Percentiles rank a stretch among this genome's conserved stretches.
These are phyloP conservation scores for Tieghemostelium lacteum DNA, from an alignment of 78 protist genomes.

Conservation along the genomic window DNA sequence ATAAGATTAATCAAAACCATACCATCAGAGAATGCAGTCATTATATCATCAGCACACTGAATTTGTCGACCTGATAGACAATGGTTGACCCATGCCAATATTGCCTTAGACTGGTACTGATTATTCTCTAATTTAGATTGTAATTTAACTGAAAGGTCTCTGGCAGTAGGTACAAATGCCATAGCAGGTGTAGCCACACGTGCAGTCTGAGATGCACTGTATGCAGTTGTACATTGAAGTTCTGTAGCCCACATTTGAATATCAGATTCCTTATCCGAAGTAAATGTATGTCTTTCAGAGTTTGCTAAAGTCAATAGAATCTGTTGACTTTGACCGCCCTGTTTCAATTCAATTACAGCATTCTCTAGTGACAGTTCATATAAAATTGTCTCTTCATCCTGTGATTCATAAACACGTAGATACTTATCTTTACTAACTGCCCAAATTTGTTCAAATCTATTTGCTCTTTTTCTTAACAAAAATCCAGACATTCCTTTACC, in stretches of 20 bases:
- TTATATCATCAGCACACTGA: not conserved
- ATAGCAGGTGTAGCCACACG: not conserved
- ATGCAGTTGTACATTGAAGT: slow-evolving; percentile 23
- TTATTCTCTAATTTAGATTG: slow-evolving; percentile 20
- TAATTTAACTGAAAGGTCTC: slow-evolving; percentile 17
- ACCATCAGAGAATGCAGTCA: slow-evolving; percentile 45
- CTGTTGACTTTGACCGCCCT: not conserved
- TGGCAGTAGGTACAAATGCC: slow-evolving; percentile 35
- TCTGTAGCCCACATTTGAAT: slow-evolving; percentile 43
- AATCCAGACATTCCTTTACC: slow-evolving; percentile 26
- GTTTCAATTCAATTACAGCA: slow-evolving; percentile 37
- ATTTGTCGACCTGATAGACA: not conserved
- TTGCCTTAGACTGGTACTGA: not conserved
- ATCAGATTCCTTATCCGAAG: slow-evolving; percentile 37
- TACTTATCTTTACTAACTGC: slow-evolving; percentile 11
- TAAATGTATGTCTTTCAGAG: slow-evolving; percentile 44
- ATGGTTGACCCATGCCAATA: slow-evolving; percentile 17
- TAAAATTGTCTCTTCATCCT: slow-evolving; percentile 14
- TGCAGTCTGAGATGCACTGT: not conserved
- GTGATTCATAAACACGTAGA: slow-evolving; percentile 5
- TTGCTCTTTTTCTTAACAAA: slow-evolving; percentile 45
- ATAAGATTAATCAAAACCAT: slow-evolving; percentile 34
- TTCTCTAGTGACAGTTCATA: slow-evolving; percentile 43
- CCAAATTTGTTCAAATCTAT: slow-evolving; percentile 31
- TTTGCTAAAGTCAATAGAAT: slow-evolving; percentile 29